Evolutionary conservation across 139 green algal genomes (phyloP), one percentile per base, ranked within the genome.

Genomic region (Chlorella sorokiniana): DNA sequence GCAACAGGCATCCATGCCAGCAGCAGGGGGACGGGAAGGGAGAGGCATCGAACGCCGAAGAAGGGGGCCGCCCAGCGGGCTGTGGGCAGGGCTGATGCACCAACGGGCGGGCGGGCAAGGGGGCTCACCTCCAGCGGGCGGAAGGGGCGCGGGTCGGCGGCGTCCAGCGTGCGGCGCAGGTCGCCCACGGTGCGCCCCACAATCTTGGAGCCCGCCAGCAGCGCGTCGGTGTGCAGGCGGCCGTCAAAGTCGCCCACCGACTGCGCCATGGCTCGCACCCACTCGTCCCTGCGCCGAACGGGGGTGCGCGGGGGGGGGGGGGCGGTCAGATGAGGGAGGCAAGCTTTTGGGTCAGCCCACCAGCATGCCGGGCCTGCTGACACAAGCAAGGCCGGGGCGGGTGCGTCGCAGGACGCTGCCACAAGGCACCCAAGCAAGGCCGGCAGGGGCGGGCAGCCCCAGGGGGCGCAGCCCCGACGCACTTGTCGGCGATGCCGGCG

Each of bases 271-370:
- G 84, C 79, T 0, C 71, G 48, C 38, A 88, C 78, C 84, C 84
- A 88, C 69, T 88, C 84, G 41, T 88, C 78, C 69, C 79, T 84
- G 56, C n/a, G n/a, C n/a, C n/a, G n/a, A n/a, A n/a, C n/a, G n/a
- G n/a, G n/a, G n/a, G n/a, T n/a, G n/a, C n/a, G n/a, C n/a, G n/a
- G n/a, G n/a, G n/a, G n/a, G n/a, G n/a, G n/a, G n/a, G n/a, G n/a
- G n/a, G n/a, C n/a, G n/a, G n/a, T n/a, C n/a, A n/a, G n/a, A n/a
- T n/a, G n/a, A n/a, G n/a, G n/a, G n/a, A n/a, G n/a, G n/a, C n/a
- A n/a, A n/a, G n/a, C n/a, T n/a, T n/a, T n/a, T n/a, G n/a, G n/a
- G n/a, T n/a, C n/a, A n/a, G n/a, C n/a, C n/a, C n/a, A n/a, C n/a
- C n/a, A n/a, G n/a, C n/a, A n/a, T n/a, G n/a, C n/a, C n/a, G n/a